These are phyloP conservation scores for Xerocomellus chrysenteron DNA, from an alignment of 768 basidiomycete genomes.

Conservation along the genomic window DNA sequence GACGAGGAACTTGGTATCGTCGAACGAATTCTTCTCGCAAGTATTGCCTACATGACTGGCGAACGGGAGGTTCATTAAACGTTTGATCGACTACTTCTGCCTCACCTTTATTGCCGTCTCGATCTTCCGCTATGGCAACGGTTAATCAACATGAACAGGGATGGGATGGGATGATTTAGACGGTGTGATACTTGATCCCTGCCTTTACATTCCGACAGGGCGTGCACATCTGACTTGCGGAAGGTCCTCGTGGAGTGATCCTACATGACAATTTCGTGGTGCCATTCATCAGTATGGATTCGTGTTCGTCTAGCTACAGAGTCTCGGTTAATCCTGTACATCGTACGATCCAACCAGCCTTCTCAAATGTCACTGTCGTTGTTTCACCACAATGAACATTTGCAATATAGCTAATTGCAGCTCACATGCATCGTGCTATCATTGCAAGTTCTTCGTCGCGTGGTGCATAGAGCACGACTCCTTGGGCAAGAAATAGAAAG, in stretches of 20 bases:
- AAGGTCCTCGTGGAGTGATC: background rate
- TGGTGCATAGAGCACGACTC: background rate
- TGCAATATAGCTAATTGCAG: slow-evolving; percentile 1
- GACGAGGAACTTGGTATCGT: background rate
- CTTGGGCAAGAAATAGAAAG: background rate
- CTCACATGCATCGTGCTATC: background rate
- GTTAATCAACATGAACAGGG: background rate
- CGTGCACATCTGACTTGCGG: background rate
- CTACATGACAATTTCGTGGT: background rate
- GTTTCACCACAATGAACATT: background rate
- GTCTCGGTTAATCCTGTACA: background rate
- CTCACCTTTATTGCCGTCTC: background rate
- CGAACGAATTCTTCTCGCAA: background rate
- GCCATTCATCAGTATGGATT: background rate
- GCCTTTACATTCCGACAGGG: background rate
- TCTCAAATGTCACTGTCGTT: background rate
- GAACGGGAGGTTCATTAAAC: background rate
- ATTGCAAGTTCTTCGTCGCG: slow-evolving; percentile 1
- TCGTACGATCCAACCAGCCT: background rate
- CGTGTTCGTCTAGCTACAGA: background rate
- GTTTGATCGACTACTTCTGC: background rate
- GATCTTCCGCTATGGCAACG: background rate
- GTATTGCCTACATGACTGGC: background rate
- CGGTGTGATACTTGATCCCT: background rate
- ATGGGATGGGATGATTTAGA: background rate